phyloP scores from a whole-genome alignment of 768 basidiomycete genomes.

The Tylopilus sp. region DNA sequence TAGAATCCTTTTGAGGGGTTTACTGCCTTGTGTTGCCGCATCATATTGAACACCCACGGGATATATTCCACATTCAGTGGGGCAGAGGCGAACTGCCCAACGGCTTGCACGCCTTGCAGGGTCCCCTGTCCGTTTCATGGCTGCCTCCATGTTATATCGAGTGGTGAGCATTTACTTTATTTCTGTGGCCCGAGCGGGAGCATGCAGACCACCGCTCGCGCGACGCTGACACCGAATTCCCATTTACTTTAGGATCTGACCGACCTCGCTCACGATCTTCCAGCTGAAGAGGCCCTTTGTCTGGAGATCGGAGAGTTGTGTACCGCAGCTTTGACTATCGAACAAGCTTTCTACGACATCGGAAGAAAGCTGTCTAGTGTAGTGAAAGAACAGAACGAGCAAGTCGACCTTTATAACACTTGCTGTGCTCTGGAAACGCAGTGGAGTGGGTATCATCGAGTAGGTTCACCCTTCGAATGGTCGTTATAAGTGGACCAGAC shows the following conservation, averaged over 20 bases:
- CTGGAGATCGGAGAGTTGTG: constrained; percentile 17
- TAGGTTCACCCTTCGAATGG: background rate
- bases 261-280: constrained; percentile 1
- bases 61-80: constrained; percentile 9
- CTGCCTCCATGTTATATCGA: constrained; percentile 1
- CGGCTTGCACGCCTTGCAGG: background rate
- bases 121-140: constrained; percentile 2
- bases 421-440: constrained; percentile 10
- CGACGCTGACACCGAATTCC: background rate
- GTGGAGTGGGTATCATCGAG: background rate
- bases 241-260: background rate
- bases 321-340: constrained; percentile 15
- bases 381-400: constrained; percentile 6
- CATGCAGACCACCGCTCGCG: background rate
- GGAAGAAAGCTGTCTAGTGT: constrained; percentile 6
- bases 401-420: constrained; percentile 7
- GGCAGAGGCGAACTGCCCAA: background rate
- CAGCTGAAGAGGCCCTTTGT: constrained; percentile 11
- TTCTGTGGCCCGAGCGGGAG: background rate
- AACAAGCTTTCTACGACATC: constrained; percentile 15
- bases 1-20: background rate
- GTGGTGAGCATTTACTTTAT: background rate
- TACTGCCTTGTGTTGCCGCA: background rate
- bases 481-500: too few species aligned
- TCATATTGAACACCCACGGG: background rate